Evolutionary conservation across 1,284 basidiomycete genomes (phyloP).

Genomic region (Termitomyces sp.): DNA sequence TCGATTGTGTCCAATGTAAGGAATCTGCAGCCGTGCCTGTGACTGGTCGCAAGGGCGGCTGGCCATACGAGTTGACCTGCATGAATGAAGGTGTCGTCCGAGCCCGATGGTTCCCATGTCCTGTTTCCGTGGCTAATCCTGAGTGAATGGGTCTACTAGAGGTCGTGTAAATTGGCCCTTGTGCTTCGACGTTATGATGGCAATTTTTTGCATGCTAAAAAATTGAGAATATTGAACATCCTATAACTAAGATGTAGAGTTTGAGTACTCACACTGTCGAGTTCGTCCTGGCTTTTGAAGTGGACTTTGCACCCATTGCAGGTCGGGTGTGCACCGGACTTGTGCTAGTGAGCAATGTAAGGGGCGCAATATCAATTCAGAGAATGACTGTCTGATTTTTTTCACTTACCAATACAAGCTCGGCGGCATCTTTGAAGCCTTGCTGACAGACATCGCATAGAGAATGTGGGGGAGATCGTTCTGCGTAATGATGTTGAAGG

Average conservation of each 20-base stretch:
- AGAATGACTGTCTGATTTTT: background rate
- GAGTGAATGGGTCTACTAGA: background rate
- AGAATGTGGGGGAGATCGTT: conserved; percentile 1
- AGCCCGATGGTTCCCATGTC: background rate
- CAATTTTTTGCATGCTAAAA: background rate
- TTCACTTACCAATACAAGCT: background rate
- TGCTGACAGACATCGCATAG: conserved; percentile 4
- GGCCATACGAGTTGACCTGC: background rate
- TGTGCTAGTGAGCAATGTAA: background rate
- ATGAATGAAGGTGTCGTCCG: background rate
- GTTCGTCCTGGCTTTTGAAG: background rate
- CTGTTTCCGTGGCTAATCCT: background rate
- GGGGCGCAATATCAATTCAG: background rate
- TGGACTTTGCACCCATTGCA: background rate
- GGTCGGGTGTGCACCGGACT: background rate
- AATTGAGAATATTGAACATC: background rate
- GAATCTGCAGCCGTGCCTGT: background rate
- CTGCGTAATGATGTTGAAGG: conserved; percentile 5
- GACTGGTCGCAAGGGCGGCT: background rate
- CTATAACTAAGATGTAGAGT: background rate
- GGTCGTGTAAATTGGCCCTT: background rate
- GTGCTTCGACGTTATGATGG: background rate
- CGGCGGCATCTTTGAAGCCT: conserved; percentile 6
- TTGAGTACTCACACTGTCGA: background rate
- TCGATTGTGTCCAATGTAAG: background rate